Percentiles rank a stretch among this genome's conserved stretches.
These are phyloP conservation scores for Mycena polygramma DNA, from an alignment of 768 basidiomycete genomes.

Conservation along the genomic window DNA sequence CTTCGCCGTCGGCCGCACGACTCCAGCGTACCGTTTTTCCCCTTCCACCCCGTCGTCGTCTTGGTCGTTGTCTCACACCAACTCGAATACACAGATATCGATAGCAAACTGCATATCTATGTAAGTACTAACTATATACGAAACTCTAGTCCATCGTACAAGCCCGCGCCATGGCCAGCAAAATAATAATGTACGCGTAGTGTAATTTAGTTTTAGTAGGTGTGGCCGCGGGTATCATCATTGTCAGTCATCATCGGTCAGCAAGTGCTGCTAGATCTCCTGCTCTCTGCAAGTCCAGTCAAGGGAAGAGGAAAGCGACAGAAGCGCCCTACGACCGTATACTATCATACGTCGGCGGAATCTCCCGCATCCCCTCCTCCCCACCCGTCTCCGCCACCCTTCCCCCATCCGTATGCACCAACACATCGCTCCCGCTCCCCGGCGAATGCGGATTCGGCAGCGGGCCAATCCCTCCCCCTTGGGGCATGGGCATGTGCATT, in stretches of 20 bases:
- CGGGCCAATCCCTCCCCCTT: background rate
- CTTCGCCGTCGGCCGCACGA: too few species aligned
- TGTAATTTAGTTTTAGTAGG: background rate
- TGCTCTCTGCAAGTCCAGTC: background rate
- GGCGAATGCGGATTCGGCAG: constrained; percentile 37
- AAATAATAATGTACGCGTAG: background rate
- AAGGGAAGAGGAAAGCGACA: background rate
- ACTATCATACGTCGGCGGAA: constrained; percentile 39
- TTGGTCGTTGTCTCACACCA: too few species aligned
- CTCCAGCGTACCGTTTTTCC: too few species aligned
- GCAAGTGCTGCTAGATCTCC: background rate
- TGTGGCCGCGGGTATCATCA: too few species aligned
- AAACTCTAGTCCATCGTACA: too few species aligned
- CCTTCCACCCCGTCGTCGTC: too few species aligned
- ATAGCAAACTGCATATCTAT: too few species aligned
- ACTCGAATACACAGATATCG: too few species aligned
- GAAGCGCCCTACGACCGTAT: constrained; percentile 22
- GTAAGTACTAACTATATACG: too few species aligned
- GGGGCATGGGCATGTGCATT: constrained; percentile 25
- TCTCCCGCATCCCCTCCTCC: constrained; percentile 29
- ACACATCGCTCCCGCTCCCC: constrained; percentile 23
- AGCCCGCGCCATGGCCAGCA: background rate
- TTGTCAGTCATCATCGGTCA: too few species aligned
- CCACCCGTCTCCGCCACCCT: constrained; percentile 24
- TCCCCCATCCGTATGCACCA: constrained; percentile 38